A percentile compares a stretch with the other conserved stretches of the same genome.
Evolutionary conservation across 768 basidiomycete genomes (phyloP).

Genomic region (Lepiota brunneoincarnata): DNA sequence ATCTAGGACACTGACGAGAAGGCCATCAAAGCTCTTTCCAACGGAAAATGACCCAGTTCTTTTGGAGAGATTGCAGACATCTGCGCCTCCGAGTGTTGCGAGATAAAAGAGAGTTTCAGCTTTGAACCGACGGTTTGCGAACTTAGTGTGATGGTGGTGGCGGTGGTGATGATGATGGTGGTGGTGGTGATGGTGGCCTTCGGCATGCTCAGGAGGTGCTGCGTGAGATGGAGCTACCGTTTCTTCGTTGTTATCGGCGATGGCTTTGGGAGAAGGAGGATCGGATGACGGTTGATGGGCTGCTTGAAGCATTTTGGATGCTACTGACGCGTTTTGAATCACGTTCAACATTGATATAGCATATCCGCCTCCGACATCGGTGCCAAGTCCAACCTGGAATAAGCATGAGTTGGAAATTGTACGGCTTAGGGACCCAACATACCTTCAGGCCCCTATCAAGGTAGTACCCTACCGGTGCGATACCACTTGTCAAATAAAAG

Average conservation of each 20-base stretch:
- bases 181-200: no score
- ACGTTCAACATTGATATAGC: slow-evolving; percentile 74
- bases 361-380: slow-evolving; percentile 89
- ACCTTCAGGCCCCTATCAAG: slow-evolving; percentile 89
- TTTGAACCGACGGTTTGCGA: no score
- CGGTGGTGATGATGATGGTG: no score
- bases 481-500: slow-evolving; percentile 85
- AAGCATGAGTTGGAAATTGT: neutral
- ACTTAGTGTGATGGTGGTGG: no score
- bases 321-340: slow-evolving; percentile 74
- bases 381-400: slow-evolving; percentile 83
- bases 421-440: slow-evolving; percentile 11
- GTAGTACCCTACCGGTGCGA: slow-evolving; percentile 74
- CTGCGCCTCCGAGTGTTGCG: slow-evolving; percentile 89
- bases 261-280: no score
- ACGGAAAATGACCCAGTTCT: neutral
- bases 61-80: slow-evolving; percentile 34
- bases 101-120: slow-evolving; percentile 87
- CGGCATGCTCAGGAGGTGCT: no score
- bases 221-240: no score
- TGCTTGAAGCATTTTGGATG: slow-evolving; percentile 77
- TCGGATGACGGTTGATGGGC: no score
- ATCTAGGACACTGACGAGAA: slow-evolving; percentile 60
- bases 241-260: no score
- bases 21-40: slow-evolving; percentile 78